Percentiles rank a stretch among this genome's conserved stretches.
Evolutionary conservation across 768 basidiomycete genomes (phyloP).

Genomic region (Cystofilobasidium ferigula): DNA sequence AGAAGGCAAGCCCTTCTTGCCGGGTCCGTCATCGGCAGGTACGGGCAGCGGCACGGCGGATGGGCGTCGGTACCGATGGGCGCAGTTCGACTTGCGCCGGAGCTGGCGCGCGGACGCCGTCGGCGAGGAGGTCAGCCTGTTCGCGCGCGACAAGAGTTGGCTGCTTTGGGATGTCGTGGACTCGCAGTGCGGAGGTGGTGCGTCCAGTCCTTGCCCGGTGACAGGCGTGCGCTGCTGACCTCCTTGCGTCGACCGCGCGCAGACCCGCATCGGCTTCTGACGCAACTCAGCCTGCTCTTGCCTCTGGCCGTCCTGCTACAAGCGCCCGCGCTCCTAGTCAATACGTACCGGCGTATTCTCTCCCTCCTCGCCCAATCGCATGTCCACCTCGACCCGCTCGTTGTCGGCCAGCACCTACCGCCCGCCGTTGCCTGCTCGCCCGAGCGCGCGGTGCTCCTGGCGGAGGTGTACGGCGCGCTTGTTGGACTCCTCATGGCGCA

Average conservation of each 20-base stretch:
- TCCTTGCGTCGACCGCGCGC: not conserved
- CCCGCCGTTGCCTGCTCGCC: not conserved
- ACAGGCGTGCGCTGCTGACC: not conserved
- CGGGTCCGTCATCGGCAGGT: too few species aligned
- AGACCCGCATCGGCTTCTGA: slow-evolving; percentile 13
- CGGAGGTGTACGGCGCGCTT: not conserved
- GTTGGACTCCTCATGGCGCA: slow-evolving; percentile 10
- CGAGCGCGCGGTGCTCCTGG: slow-evolving; percentile 2
- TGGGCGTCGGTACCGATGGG: not conserved
- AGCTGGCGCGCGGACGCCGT: slow-evolving; percentile 16
- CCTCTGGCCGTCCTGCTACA: slow-evolving; percentile 4
- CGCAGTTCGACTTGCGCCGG: slow-evolving; percentile 19
- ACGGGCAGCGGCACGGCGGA: not conserved
- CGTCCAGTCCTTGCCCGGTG: not conserved
- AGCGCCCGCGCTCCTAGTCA: slow-evolving; percentile 13
- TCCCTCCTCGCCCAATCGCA: slow-evolving; percentile 13
- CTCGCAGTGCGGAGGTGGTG: slow-evolving; percentile 13
- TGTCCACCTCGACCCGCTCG: slow-evolving; percentile 4
- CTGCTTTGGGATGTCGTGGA: slow-evolving; percentile 19
- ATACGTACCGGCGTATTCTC: slow-evolving; percentile 16
- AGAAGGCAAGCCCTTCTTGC: slow-evolving; percentile 4
- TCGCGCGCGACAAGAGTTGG: slow-evolving; percentile 26
- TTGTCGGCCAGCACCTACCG: not conserved
- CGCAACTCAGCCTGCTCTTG: slow-evolving; percentile 15
- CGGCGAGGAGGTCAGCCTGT: slow-evolving; percentile 19